Base-by-base conservation (phyloP, 176 grass and related monocot genomes). In the Paspalum vaginatum region DNA sequence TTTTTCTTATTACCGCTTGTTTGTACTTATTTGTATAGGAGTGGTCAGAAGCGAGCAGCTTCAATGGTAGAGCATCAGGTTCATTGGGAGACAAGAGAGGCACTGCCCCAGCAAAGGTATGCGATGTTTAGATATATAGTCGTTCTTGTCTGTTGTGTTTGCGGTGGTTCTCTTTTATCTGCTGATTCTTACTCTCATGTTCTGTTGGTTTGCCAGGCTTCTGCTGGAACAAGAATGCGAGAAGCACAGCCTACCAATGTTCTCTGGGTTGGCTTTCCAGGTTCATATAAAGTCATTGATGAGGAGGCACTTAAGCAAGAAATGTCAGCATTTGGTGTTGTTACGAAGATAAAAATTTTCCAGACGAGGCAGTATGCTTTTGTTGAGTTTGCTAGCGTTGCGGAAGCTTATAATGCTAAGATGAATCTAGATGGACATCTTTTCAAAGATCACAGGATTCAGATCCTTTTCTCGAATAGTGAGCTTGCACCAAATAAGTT, bases 231-330 rank as follows among this genome's bases (percentile, higher is more conserved):
- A 72, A 61, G 86, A 50, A 76, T 38, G 65, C 79, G 81, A 74
- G 96, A 94, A 75, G 42, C 65, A 12, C 70, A 80, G 8, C 96
- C 90, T 62, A 91, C 86, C 39, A 99, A 93, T 93, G 88, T 99
- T 85, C 79, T 99, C 9, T 95, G 90, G 90, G 79, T 99, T 16
- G 81, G 96, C n/a, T 99, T 93, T 76, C 96, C 96, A 6, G 82
- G 74, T 72, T 65, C 89, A 40, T 69, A 87, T 70, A 90, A 81
- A 79, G 83, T 93, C 72, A 92, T 80, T 20, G 49, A 95, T 2
- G 90, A 99, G 79, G 88, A 88, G 46, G 65, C 72, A 21, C 92
- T 99, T 77, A 87, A 83, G 56, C 82, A 83, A 68, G 92, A 90
- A 20, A 99, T 99, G 96, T 85, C 90, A 75, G 81, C 84, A 75